Conservation (phyloP, 768 basidiomycete genomes). For the Gautieria morchelliformis region DNA sequence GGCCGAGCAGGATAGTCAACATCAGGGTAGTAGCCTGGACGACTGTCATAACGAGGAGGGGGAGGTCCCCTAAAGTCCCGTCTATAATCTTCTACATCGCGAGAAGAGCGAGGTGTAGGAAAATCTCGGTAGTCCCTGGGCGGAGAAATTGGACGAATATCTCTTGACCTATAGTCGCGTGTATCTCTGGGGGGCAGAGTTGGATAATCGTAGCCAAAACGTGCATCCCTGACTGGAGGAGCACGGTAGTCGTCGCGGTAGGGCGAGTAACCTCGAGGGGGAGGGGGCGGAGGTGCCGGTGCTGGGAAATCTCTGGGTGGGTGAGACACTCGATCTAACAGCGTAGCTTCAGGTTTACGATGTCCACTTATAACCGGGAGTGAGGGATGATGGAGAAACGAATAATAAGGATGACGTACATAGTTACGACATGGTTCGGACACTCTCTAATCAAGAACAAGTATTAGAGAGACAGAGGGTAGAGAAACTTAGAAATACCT, state of each 20-base stretch:
- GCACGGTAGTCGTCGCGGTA: constrained; percentile 48
- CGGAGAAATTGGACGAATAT: constrained; percentile 36
- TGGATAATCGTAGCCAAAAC: constrained; percentile 49
- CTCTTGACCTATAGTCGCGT: constrained; percentile 42
- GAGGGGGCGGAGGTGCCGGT: constrained; percentile 29
- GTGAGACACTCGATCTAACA: constrained; percentile 41
- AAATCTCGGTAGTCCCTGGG: constrained; percentile 65
- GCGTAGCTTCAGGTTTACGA: constrained; percentile 27
- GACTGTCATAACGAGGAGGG: constrained; percentile 46
- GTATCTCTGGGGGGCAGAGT: constrained; percentile 21
- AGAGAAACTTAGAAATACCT: constrained; percentile 34
- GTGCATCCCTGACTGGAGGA: constrained; percentile 38
- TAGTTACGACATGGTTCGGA: constrained; percentile 38
- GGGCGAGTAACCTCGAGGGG: constrained; percentile 30
- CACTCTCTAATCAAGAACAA: constrained; percentile 48
- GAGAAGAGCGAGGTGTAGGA: constrained; percentile 35
- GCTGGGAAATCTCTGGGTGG: constrained; percentile 41
- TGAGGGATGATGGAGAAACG: background rate
- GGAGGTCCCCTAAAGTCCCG: constrained; percentile 35
- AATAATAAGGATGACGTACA: constrained; percentile 33
- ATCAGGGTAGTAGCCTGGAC: constrained; percentile 33
- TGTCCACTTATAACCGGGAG: constrained; percentile 15
- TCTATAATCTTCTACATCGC: constrained; percentile 67
- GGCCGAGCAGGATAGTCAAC: constrained; percentile 34
- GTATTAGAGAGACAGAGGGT: constrained; percentile 1